These are phyloP conservation scores for Kodamaea leandrae DNA, from an alignment of 805 yeast genomes.

Conservation along the genomic window DNA sequence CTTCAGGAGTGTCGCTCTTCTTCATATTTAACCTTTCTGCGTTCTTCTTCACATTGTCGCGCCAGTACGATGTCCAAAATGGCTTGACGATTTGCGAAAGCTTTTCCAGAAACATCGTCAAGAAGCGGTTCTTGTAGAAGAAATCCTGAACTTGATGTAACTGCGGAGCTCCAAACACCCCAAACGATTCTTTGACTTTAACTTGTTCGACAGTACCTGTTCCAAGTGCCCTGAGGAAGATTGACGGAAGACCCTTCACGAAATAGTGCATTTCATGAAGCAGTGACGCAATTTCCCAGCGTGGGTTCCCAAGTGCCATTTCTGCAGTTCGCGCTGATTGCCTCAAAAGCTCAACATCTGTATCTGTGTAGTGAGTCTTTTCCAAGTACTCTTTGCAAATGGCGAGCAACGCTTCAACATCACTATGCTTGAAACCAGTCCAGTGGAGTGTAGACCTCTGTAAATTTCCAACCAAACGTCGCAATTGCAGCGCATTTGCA, in stretches of 20 bases:
- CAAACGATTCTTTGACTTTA: not conserved
- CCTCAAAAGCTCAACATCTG: constrained; percentile 43
- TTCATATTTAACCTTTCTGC: constrained; percentile 4
- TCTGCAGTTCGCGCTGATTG: constrained; percentile 46
- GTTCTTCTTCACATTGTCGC: constrained; percentile 33
- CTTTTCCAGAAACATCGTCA: constrained; percentile 29
- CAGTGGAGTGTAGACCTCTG: constrained; percentile 71
- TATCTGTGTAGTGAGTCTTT: constrained; percentile 31
- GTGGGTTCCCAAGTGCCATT: constrained; percentile 47
- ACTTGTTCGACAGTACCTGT: constrained; percentile 27
- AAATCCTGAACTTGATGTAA: constrained; percentile 49
- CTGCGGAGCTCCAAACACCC: constrained; percentile 62
- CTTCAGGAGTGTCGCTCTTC: not conserved
- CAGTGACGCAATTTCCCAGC: constrained; percentile 58
- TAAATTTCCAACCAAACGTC: constrained; percentile 57
- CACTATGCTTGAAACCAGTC: constrained; percentile 67
- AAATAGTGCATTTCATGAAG: constrained; percentile 67
- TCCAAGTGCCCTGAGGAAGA: constrained; percentile 41
- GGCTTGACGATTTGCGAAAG: constrained; percentile 33
- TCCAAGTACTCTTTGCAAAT: constrained; percentile 46
- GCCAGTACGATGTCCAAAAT: constrained; percentile 60
- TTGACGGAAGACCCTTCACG: constrained; percentile 43
- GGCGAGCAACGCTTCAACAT: constrained; percentile 50
- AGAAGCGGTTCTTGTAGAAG: constrained; percentile 51
- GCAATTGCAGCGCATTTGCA: constrained; percentile 49